Evolutionary conservation across 768 basidiomycete species (phyloP), one percentile per base, ranked within the genome.

Genomic region (Tremella fuciformis): DNA sequence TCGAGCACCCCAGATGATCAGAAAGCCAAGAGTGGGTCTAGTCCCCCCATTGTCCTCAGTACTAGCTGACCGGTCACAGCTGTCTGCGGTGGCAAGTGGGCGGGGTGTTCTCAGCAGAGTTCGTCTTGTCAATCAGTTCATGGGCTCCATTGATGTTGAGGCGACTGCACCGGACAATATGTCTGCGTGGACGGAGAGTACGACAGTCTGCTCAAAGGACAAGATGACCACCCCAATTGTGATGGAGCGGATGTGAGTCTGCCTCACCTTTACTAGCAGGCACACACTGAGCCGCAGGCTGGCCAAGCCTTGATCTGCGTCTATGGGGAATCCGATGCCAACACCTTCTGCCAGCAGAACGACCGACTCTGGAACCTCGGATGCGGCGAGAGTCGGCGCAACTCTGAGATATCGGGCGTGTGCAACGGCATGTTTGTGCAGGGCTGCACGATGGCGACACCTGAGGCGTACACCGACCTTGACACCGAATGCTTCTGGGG

Each of bases 161-260:
- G 29, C 29, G 18, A 16, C 13, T 22, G 26, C 3, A 16, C n/a
- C 39, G 37, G 16, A 26, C 47, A 57, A 34, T 57, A 57, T 34
- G 46, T 47, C 46, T 57, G 55, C 21, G 55, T 57, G 11, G 47
- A 57, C 38, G 55, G 44, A 24, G 22, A 57, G 19, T 57, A 57
- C 46, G 38, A 49, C 25, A 22, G 7, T 11, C 29, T 57, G 13
- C n/a, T 50, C 24, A 48, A 34, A 25, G 55, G 55, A 6, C n/a
- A 15, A 15, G 46, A 57, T 7, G 55, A 57, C 26, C 18, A 57
- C 24, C 44, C 55, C 39, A 49, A 48, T 21, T 57, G 55, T 22
- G 55, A 57, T 19, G 55, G 55, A 2, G 55, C 47, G 6, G 55
- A 57, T 57, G 55, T 57, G 25, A 49, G 55, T 57, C 8, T 15